Conservation (phyloP, 116 monocot genomes). For the Phalaenopsis hybrid region DNA sequence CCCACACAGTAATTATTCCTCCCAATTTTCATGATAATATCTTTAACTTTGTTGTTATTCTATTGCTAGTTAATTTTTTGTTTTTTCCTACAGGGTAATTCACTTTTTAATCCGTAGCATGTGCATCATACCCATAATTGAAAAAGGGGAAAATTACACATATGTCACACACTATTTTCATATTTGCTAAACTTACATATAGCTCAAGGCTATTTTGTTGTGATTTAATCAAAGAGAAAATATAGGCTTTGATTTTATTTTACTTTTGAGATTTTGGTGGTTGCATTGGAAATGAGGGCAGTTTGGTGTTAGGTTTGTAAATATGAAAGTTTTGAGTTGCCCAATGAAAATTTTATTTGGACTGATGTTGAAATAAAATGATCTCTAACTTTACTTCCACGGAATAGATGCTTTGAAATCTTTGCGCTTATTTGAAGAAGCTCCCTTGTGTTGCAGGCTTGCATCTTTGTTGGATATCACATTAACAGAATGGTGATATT, state of each 20-base stretch:
- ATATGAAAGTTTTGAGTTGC: neutral
- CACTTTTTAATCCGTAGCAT: neutral
- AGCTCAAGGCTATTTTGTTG: too few relatives aligned
- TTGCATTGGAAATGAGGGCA: too few relatives aligned
- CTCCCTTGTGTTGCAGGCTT: neutral
- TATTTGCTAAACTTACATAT: too few relatives aligned
- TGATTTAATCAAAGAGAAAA: too few relatives aligned
- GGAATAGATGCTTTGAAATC: neutral
- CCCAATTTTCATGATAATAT: neutral
- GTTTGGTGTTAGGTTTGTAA: neutral
- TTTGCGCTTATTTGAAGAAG: neutral
- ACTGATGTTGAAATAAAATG: neutral
- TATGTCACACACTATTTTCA: too few relatives aligned
- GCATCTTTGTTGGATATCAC: neutral
- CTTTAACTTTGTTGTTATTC: neutral
- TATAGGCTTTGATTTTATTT: too few relatives aligned
- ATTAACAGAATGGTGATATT: neutral
- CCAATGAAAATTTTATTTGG: neutral
- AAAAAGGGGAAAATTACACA: too few relatives aligned
- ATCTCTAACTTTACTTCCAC: neutral
- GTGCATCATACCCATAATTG: too few relatives aligned
- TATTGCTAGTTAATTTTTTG: neutral
- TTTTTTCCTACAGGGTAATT: neutral
- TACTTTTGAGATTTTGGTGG: too few relatives aligned
- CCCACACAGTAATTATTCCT: constrained; percentile 38